Percentiles rank a stretch among this genome's conserved stretches.
Conservation (phyloP, 164 flowering plant genomes). For the Cinnamomum chago region DNA sequence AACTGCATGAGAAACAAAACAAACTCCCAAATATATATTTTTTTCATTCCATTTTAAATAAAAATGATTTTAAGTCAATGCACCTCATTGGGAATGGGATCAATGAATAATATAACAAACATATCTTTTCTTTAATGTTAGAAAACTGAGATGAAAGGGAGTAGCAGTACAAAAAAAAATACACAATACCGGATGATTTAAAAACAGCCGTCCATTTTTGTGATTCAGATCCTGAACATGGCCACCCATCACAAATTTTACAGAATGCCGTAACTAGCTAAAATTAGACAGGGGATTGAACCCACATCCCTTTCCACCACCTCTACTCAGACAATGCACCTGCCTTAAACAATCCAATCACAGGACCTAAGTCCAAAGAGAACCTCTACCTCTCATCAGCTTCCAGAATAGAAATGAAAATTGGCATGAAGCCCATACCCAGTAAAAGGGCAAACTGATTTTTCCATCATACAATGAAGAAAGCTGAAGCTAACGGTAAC, state of each 20-base stretch:
- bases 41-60: no score
- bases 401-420: not conserved
- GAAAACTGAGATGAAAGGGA: no score
- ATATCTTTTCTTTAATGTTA: no score
- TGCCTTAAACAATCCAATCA: not conserved
- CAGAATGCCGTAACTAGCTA: slow-evolving; percentile 6
- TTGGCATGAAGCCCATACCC: not conserved
- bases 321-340: not conserved
- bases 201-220: no score
- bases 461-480: not conserved
- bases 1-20: no score
- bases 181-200: no score
- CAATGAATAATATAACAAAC: no score
- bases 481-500: slow-evolving; percentile 27
- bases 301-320: not conserved
- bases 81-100: no score
- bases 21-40: no score
- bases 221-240: no score
- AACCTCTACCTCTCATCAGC: slow-evolving; percentile 6
- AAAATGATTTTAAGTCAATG: no score
- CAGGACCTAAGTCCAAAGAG: not conserved
- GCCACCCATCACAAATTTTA: not conserved
- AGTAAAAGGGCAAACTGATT: not conserved
- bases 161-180: no score
- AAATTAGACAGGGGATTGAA: not conserved